A percentile compares a stretch with the other conserved stretches of the same genome.
Conservation (phyloP, 1,139 yeast genomes). For the Suhomyces taliae region DNA sequence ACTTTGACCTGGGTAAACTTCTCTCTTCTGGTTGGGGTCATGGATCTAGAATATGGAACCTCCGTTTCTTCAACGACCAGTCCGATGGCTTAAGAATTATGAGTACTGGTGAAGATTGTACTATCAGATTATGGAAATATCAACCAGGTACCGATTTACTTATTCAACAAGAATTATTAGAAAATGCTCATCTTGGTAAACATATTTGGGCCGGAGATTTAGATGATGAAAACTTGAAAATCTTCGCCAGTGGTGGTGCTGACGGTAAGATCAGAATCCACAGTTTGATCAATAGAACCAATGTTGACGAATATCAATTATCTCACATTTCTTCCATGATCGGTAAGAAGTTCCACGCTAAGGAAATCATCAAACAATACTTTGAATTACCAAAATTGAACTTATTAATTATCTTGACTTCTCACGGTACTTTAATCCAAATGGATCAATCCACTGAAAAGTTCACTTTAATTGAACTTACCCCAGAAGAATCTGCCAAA, state of each 20-base stretch:
- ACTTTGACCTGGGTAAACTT: conserved; percentile 52
- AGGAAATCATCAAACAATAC: conserved; percentile 66
- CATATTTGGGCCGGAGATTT: conserved; percentile 85
- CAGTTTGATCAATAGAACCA: conserved; percentile 39
- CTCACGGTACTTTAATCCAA: conserved; percentile 55
- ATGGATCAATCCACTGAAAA: conserved; percentile 20
- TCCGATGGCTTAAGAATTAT: conserved; percentile 38
- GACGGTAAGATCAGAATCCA: conserved; percentile 77
- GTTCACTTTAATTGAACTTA: conserved; percentile 30
- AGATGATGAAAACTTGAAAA: conserved; percentile 33
- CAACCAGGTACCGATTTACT: conserved; percentile 23
- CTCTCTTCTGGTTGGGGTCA: conserved; percentile 95
- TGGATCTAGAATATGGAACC: conserved; percentile 87
- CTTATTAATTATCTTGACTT: conserved; percentile 58
- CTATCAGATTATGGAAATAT: conserved; percentile 77
- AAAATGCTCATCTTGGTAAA: conserved; percentile 77
- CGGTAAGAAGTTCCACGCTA: conserved; percentile 31
- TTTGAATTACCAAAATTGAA: conserved; percentile 37
- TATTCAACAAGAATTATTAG: conserved; percentile 33
- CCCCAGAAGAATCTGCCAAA: conserved; percentile 21
- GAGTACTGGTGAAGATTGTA: conserved; percentile 88
- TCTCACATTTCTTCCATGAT: conserved; percentile 23
- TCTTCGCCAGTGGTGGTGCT: conserved; percentile 82
- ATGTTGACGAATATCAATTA: conserved; percentile 12
- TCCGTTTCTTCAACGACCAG: conserved; percentile 51